phyloP scores from a whole-genome alignment of 768 basidiomycete genomes.

The Termitomyces sp. region DNA sequence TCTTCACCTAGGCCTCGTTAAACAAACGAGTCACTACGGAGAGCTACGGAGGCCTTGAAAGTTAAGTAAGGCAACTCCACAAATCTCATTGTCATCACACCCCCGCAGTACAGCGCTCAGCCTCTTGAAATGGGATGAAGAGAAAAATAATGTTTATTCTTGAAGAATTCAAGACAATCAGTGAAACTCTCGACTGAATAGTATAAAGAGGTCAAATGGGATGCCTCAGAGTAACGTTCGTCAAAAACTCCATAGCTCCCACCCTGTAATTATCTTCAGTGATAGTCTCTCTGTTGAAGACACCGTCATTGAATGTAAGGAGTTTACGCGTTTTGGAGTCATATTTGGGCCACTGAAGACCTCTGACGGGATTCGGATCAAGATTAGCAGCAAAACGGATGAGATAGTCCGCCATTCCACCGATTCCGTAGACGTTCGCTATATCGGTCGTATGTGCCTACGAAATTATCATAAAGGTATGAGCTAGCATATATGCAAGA shows the following conservation, averaged over 20 bases:
- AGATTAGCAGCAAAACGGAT: conserved; percentile 41
- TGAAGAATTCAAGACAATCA: neutral
- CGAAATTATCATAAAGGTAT: neutral
- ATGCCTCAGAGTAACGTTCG: conserved; percentile 27
- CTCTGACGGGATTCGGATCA: conserved; percentile 38
- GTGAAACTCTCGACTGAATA: neutral
- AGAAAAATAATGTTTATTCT: neutral
- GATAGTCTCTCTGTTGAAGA: conserved; percentile 25
- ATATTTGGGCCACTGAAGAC: conserved; percentile 44
- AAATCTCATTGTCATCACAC: no score
- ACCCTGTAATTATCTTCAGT: conserved; percentile 41
- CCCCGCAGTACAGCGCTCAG: neutral
- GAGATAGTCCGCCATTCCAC: conserved; percentile 43
- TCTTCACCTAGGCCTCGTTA: no score
- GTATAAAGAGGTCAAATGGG: conserved; percentile 21
- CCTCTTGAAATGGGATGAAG: neutral
- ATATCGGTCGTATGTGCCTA: conserved; percentile 45
- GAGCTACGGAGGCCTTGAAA: no score
- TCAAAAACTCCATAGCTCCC: conserved; percentile 34
- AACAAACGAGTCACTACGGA: no score
- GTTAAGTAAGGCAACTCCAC: no score
- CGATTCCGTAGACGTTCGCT: conserved; percentile 34
- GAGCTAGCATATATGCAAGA: conserved; percentile 3
- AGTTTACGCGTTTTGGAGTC: conserved; percentile 30
- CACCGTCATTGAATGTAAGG: conserved; percentile 37